Conservation (phyloP, 139 green algal genomes). For the Chlorella sp. region DNA sequence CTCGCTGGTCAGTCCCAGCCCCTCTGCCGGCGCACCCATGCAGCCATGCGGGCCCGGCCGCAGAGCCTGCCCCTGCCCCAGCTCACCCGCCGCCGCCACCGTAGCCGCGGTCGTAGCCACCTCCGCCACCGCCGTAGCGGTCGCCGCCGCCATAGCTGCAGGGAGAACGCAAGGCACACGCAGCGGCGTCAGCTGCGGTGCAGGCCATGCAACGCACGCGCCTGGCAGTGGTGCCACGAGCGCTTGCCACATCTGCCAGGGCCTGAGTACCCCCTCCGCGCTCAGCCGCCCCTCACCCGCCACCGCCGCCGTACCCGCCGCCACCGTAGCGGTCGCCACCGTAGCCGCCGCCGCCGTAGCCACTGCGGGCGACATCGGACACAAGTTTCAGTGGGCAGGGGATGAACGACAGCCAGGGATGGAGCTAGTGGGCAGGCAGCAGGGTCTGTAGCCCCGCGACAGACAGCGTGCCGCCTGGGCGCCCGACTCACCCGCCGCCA, state of each 20-base stretch:
- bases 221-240: not conserved
- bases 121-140: not conserved
- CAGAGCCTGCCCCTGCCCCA: too few relatives aligned
- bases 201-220: not conserved
- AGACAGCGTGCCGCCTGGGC: too few relatives aligned
- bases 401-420: not conserved
- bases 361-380: not conserved
- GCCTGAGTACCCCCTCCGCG: not conserved
- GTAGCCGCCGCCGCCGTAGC: constrained; percentile 6
- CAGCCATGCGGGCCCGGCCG: too few relatives aligned
- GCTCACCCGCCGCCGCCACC: too few relatives aligned
- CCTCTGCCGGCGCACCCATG: too few relatives aligned
- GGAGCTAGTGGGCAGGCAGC: not conserved
- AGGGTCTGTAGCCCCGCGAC: not conserved
- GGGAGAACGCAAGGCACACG: not conserved
- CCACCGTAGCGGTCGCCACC: not conserved
- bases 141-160: constrained; percentile 15
- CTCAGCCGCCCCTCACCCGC: not conserved
- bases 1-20: too few relatives aligned
- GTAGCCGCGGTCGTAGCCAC: not conserved
- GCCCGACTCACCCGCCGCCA: too few relatives aligned
- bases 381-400: not conserved
- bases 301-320: constrained; percentile 3
- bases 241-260: not conserved
- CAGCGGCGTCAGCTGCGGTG: not conserved